Percentiles rank a stretch among this genome's conserved stretches.
These are phyloP conservation scores for Colletotrichum sidae DNA, from an alignment of 2,329 filamentous ascomycete genomes.

Conservation along the genomic window DNA sequence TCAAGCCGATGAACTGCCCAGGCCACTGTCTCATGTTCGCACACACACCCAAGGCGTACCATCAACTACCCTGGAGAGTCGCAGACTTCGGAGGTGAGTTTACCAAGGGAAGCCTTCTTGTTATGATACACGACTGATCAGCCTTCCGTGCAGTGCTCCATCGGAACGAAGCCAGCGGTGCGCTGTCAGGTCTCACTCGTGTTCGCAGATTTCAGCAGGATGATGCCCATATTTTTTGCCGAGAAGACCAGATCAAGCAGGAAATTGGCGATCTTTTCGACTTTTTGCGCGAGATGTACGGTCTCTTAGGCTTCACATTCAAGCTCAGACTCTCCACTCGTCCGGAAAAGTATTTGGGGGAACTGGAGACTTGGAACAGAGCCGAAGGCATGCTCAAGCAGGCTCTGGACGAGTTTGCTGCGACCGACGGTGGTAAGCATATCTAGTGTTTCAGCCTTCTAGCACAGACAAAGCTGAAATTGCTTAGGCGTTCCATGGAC, in stretches of 20 bases:
- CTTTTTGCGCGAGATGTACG: conserved; percentile 80
- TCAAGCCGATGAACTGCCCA: conserved; percentile 99
- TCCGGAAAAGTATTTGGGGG: conserved; percentile 87
- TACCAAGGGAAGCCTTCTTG: neutral
- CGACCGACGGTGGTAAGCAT: conserved; percentile 43
- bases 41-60: conserved; percentile 86
- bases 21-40: conserved; percentile 91
- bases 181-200: conserved; percentile 88
- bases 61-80: conserved; percentile 90
- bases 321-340: conserved; percentile 95
- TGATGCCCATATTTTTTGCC: conserved; percentile 96
- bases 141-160: conserved; percentile 66
- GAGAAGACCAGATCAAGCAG: conserved; percentile 77
- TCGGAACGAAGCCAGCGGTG: conserved; percentile 94
- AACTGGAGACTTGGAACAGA: conserved; percentile 87
- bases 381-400: conserved; percentile 85
- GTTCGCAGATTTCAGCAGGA: conserved; percentile 96
- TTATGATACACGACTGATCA: neutral
- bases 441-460: conserved; percentile 36
- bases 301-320: conserved; percentile 77
- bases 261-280: conserved; percentile 90
- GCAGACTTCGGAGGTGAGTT: conserved; percentile 87
- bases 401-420: conserved; percentile 81
- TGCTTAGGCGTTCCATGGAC: conserved; percentile 69
- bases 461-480: conserved; percentile 43